Evolutionary conservation across 2,329 filamentous ascomycete species (phyloP), one percentile per base, ranked within the genome.

Genomic region (Aspergillus brasiliensis): DNA sequence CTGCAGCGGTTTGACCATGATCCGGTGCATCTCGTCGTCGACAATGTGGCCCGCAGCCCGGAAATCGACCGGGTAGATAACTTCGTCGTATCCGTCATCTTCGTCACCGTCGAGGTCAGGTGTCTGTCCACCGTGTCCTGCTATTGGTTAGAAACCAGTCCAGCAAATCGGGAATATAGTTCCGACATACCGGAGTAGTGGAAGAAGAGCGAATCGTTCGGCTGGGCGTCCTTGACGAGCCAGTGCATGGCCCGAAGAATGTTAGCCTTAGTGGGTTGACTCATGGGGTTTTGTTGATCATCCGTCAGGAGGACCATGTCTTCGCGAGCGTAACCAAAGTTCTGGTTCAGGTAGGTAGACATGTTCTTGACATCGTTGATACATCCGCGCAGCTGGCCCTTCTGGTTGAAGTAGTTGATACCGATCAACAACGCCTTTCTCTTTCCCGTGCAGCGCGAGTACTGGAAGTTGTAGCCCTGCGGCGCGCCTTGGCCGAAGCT

Each of bases 361-460:
- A 98, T 96, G 80, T 97, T 97, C 78, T 93, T 91, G 46, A 97
- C 94, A 74, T 98, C 94, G 73, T 98, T 97, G 81, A 97, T 97
- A 73, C 94, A 98, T 48, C 94, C 94, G 59, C 92, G 84, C 51
- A 97, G 83, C 81, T 97, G 91, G 27, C 93, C 93, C 59, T 91
- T 87, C 78, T 97, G 93, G 54, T 90, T 88, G 73, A 97, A 97
- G 79, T 98, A 97, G 79, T 97, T 97, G 82, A 97, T 97, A 57
- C 94, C 94, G 67, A 97, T 94, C 62, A 98, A 78, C 28, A 97
- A 81, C 4, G 93, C 94, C 80, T 97, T 97, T 73, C 93, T 84
- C 69, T 88, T 87, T 48, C 93, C 94, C 5, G 90, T 96, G 75
- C 93, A 98, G 66, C 89, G 89, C 49, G 92, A 97, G 77, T 97